Percentiles rank a stretch among this genome's conserved stretches.
Evolutionary conservation across 192 early-diverging fungal genomes (phyloP).

Genomic region (Gaertneriomyces semiglobifer): DNA sequence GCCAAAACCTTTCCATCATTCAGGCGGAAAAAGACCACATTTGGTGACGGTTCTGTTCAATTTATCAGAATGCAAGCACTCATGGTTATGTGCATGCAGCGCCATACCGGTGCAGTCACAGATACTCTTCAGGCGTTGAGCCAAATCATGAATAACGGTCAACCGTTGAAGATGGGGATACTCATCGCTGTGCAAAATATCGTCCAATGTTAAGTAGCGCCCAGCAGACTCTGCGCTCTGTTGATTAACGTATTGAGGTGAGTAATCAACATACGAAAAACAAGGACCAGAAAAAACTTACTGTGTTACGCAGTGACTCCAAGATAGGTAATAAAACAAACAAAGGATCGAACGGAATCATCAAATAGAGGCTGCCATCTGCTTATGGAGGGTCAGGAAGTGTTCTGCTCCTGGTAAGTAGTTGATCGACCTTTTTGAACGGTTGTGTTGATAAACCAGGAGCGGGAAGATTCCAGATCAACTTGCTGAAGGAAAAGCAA

Average conservation of each 20-base stretch:
- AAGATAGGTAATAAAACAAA: conserved; percentile 24
- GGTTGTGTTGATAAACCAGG: conserved; percentile 25
- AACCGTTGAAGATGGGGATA: neutral
- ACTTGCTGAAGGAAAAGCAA: conserved; percentile 22
- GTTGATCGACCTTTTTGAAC: conserved; percentile 23
- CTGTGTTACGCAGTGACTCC: conserved; percentile 11
- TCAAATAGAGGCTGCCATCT: conserved; percentile 26
- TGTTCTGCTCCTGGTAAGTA: neutral
- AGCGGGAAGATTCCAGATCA: conserved; percentile 2
- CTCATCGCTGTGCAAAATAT: conserved; percentile 21
- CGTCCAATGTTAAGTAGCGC: conserved; percentile 21
- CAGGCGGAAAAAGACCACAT: conserved; percentile 9
- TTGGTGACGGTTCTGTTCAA: conserved; percentile 10
- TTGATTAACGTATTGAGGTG: neutral
- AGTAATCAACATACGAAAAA: neutral
- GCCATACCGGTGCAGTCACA: conserved; percentile 13
- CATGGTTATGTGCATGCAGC: neutral
- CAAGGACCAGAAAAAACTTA: neutral
- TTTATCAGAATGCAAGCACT: neutral
- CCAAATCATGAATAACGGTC: neutral
- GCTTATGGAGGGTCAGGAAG: neutral
- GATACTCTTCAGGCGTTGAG: neutral
- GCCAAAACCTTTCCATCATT: conserved; percentile 26
- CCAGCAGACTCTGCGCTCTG: conserved; percentile 21
- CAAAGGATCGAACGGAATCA: conserved; percentile 25